These are phyloP conservation scores for Lecanosticta acicola DNA, from an alignment of 2,329 filamentous ascomycete species.

Conservation along the genomic window DNA sequence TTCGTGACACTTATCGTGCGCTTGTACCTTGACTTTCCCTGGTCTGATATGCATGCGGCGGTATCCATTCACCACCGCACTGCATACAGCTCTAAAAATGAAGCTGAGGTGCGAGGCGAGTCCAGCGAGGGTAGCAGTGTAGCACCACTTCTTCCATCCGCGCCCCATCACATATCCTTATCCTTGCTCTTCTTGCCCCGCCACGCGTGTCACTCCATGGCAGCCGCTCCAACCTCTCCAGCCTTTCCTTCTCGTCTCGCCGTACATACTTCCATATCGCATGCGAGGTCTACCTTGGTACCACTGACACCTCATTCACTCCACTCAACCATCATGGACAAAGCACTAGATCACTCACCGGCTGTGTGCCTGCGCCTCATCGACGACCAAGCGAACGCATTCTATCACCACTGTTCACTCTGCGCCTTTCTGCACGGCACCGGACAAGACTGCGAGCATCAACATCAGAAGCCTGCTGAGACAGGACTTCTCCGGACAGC, in stretches of 20 bases:
- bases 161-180: too few species aligned
- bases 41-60: too few species aligned
- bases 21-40: not conserved
- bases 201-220: not conserved
- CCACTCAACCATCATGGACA: not conserved
- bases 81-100: too few species aligned
- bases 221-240: not conserved
- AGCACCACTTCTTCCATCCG: too few species aligned
- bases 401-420: constrained; percentile 22
- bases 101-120: too few species aligned
- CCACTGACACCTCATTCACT: not conserved
- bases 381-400: constrained; percentile 11
- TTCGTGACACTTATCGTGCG: not conserved
- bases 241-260: not conserved
- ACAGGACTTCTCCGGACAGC: not conserved
- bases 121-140: not conserved
- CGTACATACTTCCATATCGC: not conserved
- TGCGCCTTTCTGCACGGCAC: constrained; percentile 18
- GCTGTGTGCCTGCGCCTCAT: constrained; percentile 19
- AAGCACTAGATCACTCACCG: constrained; percentile 9
- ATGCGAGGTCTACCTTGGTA: not conserved
- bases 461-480: not conserved
- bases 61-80: too few species aligned
- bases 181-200: not conserved
- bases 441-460: constrained; percentile 8